Evolutionary conservation across 2,329 filamentous ascomycete species (phyloP), one percentile per base, ranked within the genome.

Genomic region (Ophiostoma ulmi): DNA sequence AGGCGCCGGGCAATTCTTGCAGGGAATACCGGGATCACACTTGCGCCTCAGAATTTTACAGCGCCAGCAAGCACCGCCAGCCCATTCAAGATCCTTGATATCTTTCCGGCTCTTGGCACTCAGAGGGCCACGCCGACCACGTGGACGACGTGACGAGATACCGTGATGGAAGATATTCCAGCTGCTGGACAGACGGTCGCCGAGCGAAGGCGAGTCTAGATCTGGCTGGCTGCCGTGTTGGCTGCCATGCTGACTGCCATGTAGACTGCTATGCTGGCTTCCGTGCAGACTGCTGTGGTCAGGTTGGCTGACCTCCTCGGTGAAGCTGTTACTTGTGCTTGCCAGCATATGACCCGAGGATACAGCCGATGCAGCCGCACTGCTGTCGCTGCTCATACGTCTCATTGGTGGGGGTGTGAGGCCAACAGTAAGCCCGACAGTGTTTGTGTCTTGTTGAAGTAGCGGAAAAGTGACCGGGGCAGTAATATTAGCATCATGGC

Each of bases 31-130:
- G 0, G 76, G 75, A 36, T 77, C 76, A 61, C 77, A 78, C 74
- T 77, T 70, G 0, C 77, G 75, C 2, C 76, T 74, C 3, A 78
- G 73, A 1, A 77, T 77, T 69, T 77, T 77, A 72, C 77, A 78
- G 22, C 77, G 73, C 77, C 77, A 78, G 63, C 77, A 78, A 5
- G 77, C 77, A 17, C 77, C 77, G 10, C 76, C 76, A 1, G 73
- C 76, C 38, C 72, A 75, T 55, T 78, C 77, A 1, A 78, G 69
- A 1, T 74, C 75, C 39, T 75, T 75, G 72, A 78, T 78, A 61
- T 76, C 76, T 10, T 76, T 75, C 5, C 77, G 75, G 58, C 76
- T 75, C 48, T 75, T 75, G 17, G 75, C 76, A 11, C 74, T 77
- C 5, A 78, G 73, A 0, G 77, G 77, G 0, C 77, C 77, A 0